A percentile compares a stretch with the other conserved stretches of the same genome.
phyloP scores from a whole-genome alignment of 176 grass and related monocot species.

The Coix lacrymajobi region DNA sequence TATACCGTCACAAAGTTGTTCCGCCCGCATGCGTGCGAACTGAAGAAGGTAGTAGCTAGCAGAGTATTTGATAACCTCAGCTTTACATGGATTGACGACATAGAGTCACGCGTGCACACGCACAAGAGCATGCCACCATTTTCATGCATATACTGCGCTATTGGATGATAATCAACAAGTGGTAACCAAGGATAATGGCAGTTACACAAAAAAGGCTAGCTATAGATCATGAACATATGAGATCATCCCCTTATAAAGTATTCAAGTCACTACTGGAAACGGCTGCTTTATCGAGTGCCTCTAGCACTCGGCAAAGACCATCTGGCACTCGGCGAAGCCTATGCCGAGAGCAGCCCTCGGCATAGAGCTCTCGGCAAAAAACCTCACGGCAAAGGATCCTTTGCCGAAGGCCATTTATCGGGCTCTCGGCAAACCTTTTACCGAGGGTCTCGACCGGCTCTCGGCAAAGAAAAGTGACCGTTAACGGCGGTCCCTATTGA shows the following conservation, averaged over 20 bases:
- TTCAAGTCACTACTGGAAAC: too few relatives aligned
- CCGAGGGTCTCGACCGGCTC: too few relatives aligned
- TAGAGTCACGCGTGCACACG: slow-evolving; percentile 16
- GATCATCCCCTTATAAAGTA: background rate
- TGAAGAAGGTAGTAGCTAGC: background rate
- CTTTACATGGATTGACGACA: background rate
- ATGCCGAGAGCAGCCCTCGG: too few relatives aligned
- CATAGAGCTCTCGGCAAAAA: too few relatives aligned
- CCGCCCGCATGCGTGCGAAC: background rate
- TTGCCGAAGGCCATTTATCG: too few relatives aligned
- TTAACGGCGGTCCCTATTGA: too few relatives aligned
- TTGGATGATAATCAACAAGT: slow-evolving; percentile 3
- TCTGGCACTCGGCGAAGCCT: too few relatives aligned
- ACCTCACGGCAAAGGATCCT: too few relatives aligned
- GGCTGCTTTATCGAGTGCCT: too few relatives aligned
- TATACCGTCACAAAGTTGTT: background rate
- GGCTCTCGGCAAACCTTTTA: too few relatives aligned
- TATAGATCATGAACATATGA: slow-evolving; percentile 7
- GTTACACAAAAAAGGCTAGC: slow-evolving; percentile 2
- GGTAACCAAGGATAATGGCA: slow-evolving; percentile 22
- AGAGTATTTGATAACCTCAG: background rate
- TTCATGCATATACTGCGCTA: background rate
- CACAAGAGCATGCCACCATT: slow-evolving; percentile 8
- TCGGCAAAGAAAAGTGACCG: too few relatives aligned
- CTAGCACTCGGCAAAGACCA: too few relatives aligned